A percentile compares a stretch with the other conserved stretches of the same genome.
These are phyloP conservation scores for Apiotrichum laibachii DNA, from an alignment of 1,284 basidiomycete species.

Conservation along the genomic window DNA sequence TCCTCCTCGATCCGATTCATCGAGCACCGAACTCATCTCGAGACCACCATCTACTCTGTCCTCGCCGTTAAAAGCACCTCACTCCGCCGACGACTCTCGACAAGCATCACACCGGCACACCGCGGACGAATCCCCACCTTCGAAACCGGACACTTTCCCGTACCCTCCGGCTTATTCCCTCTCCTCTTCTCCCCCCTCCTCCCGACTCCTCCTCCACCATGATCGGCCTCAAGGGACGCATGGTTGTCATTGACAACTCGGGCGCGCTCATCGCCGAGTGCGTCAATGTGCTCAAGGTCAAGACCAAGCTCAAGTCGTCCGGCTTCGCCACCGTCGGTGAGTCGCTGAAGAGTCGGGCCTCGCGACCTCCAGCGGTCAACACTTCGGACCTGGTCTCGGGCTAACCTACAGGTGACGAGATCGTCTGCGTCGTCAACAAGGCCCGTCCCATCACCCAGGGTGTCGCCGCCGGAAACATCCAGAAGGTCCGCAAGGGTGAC, in stretches of 20 bases:
- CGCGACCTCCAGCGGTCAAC: neutral
- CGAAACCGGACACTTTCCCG: neutral
- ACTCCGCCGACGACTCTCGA: neutral
- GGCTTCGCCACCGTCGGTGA: conserved; percentile 66
- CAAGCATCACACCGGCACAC: too few relatives aligned
- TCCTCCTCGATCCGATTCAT: too few relatives aligned
- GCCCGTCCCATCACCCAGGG: conserved; percentile 68
- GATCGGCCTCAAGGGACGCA: conserved; percentile 89
- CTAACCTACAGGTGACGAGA: conserved; percentile 76
- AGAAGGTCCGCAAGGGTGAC: conserved; percentile 85
- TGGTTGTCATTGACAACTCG: conserved; percentile 93
- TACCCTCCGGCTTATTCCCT: neutral
- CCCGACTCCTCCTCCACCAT: conserved; percentile 52
- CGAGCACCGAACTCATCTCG: neutral
- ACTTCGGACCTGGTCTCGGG: too few relatives aligned
- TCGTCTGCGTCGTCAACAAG: conserved; percentile 92
- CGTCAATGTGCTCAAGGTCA: conserved; percentile 94
- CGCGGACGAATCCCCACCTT: too few relatives aligned
- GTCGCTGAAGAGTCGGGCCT: conserved; percentile 18
- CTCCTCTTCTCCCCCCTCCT: neutral
- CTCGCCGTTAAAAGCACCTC: neutral
- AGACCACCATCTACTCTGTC: neutral
- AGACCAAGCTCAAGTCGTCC: conserved; percentile 59
- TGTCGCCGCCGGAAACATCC: conserved; percentile 45
- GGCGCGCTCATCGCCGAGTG: conserved; percentile 93